A percentile compares a stretch with the other conserved stretches of the same genome.
Conservation (phyloP, 495 filamentous ascomycete species). For the Penicillium samsonianum region DNA sequence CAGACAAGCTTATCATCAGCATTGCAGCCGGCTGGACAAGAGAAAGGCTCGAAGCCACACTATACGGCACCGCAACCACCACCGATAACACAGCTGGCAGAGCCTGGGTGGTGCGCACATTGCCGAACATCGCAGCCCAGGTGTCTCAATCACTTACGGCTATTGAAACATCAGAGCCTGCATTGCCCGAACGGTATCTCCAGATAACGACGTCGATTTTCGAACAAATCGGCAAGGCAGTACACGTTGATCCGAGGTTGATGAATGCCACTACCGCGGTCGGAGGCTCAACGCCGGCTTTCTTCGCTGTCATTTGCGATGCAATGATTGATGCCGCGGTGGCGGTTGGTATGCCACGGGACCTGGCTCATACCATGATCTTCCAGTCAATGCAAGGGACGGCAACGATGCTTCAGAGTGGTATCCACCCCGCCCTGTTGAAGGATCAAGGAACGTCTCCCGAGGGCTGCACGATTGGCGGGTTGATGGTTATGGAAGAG, state of each 20-base stretch:
- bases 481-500: slow-evolving; percentile 48
- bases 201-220: slow-evolving; percentile 39
- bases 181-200: slow-evolving; percentile 26
- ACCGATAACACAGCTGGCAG: slow-evolving; percentile 13
- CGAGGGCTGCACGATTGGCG: slow-evolving; percentile 49
- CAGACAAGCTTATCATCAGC: slow-evolving; percentile 41
- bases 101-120: slow-evolving; percentile 37
- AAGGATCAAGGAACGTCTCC: slow-evolving; percentile 45
- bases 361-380: slow-evolving; percentile 42
- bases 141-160: slow-evolving; percentile 42
- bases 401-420: slow-evolving; percentile 40
- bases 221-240: slow-evolving; percentile 36
- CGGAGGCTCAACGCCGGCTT: slow-evolving; percentile 44
- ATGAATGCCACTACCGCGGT: slow-evolving; percentile 46
- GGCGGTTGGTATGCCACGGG: slow-evolving; percentile 43
- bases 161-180: slow-evolving; percentile 34
- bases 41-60: slow-evolving; percentile 30
- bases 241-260: slow-evolving; percentile 31
- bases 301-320: slow-evolving; percentile 47
- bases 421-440: slow-evolving; percentile 40
- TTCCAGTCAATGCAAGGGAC: slow-evolving; percentile 45
- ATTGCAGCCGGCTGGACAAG: slow-evolving; percentile 45
- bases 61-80: slow-evolving; percentile 29
- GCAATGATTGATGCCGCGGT: slow-evolving; percentile 47
- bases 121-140: slow-evolving; percentile 44